Conservation (phyloP, 495 filamentous ascomycete species). For the Aspergillus cavernicola region DNA sequence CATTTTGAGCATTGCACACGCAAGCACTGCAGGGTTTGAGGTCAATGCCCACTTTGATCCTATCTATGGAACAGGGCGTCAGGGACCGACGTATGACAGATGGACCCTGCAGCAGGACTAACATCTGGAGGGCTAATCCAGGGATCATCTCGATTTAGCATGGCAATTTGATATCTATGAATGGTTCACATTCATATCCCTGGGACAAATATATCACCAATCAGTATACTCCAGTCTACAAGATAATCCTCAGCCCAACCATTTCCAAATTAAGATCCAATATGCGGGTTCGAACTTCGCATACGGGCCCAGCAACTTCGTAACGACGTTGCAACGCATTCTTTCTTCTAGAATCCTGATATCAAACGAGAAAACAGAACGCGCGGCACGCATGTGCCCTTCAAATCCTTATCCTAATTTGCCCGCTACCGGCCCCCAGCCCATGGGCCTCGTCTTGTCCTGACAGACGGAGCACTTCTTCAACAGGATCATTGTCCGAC, state of each 20-base stretch:
- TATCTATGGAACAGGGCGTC: not conserved
- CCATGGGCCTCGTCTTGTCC: not conserved
- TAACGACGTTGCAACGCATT: not conserved
- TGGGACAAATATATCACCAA: no score
- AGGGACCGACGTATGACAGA: not conserved
- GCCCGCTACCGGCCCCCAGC: not conserved
- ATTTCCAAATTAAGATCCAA: not conserved
- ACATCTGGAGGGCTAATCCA: not conserved
- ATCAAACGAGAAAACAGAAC: not conserved
- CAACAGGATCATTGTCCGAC: not conserved
- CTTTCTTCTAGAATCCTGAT: not conserved
- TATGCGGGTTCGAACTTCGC: not conserved
- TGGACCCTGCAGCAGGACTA: constrained; percentile 7
- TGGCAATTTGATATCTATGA: no score
- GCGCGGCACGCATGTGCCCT: not conserved
- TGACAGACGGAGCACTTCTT: not conserved
- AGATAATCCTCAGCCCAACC: not conserved
- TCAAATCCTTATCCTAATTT: not conserved
- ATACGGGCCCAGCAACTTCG: not conserved
- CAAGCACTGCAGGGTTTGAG: constrained; percentile 1
- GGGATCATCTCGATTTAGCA: no score
- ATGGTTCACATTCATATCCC: no score
- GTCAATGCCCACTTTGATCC: not conserved
- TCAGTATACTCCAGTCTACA: not conserved
- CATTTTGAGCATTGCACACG: not conserved